Evolutionary conservation across 139 green algal species (phyloP).

Genomic region (Volvox africanus): DNA sequence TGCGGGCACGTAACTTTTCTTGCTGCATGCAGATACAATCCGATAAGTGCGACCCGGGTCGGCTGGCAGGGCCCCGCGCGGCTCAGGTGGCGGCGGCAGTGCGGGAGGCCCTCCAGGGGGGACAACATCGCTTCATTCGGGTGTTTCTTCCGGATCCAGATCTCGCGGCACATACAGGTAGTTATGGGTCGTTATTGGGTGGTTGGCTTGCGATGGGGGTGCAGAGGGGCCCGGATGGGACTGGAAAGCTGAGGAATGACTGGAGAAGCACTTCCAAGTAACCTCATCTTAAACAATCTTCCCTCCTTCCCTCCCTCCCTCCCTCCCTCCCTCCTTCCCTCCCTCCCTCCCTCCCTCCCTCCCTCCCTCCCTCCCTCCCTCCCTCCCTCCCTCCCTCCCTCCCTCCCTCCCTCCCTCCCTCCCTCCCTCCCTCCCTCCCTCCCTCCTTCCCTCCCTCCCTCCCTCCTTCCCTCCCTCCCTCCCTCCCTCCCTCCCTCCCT

Average conservation of each 20-base stretch:
- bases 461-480: not conserved
- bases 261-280: not conserved
- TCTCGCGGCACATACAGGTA: conserved; percentile 89
- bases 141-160: conserved; percentile 87
- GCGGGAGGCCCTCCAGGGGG: conserved; percentile 80
- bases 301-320: not conserved
- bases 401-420: not conserved
- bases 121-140: conserved; percentile 62
- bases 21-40: conserved; percentile 75
- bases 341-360: not conserved
- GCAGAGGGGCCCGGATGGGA: too few species aligned
- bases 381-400: not conserved
- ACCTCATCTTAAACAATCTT: not conserved
- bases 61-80: conserved; percentile 92
- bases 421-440: not conserved
- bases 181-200: not conserved
- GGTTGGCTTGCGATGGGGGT: not conserved
- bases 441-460: not conserved
- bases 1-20: too few species aligned
- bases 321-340: not conserved
- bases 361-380: not conserved
- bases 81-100: conserved; percentile 89
- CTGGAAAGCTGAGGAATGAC: not conserved
- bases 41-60: conserved; percentile 90
- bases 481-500: not conserved